Base-by-base conservation (phyloP, 176 grass and related monocot species). In the Calamus simplicifolius region DNA sequence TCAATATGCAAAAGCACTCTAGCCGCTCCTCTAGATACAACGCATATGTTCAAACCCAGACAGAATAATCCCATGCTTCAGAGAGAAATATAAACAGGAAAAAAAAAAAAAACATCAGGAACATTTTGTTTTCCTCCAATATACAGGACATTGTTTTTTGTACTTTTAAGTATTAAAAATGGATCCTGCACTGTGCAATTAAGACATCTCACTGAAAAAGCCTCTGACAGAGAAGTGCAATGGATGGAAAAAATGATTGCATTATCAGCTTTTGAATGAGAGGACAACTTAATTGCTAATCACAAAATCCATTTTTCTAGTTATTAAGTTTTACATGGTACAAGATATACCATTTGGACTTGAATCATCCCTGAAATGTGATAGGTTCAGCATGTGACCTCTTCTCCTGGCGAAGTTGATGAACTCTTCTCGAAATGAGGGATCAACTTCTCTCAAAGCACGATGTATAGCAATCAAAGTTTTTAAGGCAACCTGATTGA, bases 1-100 rank as follows among this genome's bases (percentile, higher is more conserved):
- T 75, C 29, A 81, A 51, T 26, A 70, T 25, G 5, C 64, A 57
- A 69, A 69, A 81, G 25, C 71, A 81, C 69, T 81, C 64, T 6
- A 81, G 49, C 38, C 58, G 53, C 73, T 81, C 71, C 27, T 81
- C 78, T 68, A 81, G 52, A 61, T 69, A 81, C 52, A 74, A 48
- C 50, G 78, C 70, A 68, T 81, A 81, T 38, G 64, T 75, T 75
- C 78, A 66, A 56, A 81, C 58, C 78, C 78, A 81, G 69, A 64
- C 71, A 18, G 78, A 81, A 73, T 68, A 75, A 58, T 43, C 35
- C 35, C 35, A 43, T 43, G 35, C 35, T 43, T 43, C 8, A 43
- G 35, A 43, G 35, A 2, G 13, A 43, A 43, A 43, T 43, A 43
- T 43, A 43, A 43, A 43, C 35, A 13, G 35, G 13, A 43, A 43